phyloP scores from a whole-genome alignment of 345 rosid genomes.

The Nephelium lappaceum region DNA sequence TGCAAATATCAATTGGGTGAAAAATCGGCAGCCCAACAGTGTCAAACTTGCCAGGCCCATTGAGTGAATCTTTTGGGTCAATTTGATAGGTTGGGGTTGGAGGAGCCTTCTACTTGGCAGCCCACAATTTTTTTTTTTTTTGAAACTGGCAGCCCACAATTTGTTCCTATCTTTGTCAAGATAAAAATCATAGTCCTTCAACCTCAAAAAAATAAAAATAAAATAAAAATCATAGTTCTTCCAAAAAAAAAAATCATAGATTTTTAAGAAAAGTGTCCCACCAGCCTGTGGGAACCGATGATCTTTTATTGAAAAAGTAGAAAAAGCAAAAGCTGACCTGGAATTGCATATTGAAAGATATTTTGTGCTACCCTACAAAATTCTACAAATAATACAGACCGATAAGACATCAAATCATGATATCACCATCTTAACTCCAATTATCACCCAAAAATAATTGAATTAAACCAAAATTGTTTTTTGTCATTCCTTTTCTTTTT shows the following conservation, averaged over 20 bases:
- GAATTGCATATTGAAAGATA: conserved; percentile 9
- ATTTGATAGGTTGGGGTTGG: neutral
- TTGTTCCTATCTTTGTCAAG: neutral
- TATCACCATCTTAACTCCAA: neutral
- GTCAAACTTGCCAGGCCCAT: neutral
- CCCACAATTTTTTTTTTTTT: no score
- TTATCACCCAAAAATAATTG: neutral
- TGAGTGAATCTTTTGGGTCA: neutral
- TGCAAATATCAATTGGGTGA: no score
- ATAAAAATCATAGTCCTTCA: no score
- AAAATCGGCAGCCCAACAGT: neutral
- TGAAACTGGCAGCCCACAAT: neutral
- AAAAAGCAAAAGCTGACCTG: neutral
- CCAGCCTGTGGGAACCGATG: neutral
- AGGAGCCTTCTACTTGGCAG: neutral
- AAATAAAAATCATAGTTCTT: no score
- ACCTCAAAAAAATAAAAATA: no score
- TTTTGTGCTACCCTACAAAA: neutral
- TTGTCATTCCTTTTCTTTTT: no score
- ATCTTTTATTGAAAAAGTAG: neutral
- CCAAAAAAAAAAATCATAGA: neutral
- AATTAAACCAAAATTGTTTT: no score
- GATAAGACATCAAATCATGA: conserved; percentile 16
- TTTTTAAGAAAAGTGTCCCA: neutral
- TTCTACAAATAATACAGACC: neutral